Base-by-base conservation (phyloP, 2,329 filamentous ascomycete genomes). In the Endothia cerciana region DNA sequence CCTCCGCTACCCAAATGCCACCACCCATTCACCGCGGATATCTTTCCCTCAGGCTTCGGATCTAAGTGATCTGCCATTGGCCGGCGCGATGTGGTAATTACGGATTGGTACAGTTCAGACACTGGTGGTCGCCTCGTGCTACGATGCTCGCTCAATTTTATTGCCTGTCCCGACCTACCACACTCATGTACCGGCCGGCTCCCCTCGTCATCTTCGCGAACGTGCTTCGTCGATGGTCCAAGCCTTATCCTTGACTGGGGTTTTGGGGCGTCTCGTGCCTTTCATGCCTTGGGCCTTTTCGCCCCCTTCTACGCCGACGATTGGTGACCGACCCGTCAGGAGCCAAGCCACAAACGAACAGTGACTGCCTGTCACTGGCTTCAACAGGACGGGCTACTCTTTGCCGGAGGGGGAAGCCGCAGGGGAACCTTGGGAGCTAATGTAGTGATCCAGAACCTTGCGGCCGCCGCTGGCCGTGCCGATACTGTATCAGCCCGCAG, bases 71-170 rank as follows among this genome's bases (percentile, higher is more conserved):
- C 22, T 63, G 41, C 47, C 63, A 68, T 66, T 68, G 63, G 66
- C 60, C 49, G 47, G 40, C 15, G 25, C 11, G 25, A 11, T 41
- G 56, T 47, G 30, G 25, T 53, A 61, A 68, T 66, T 63, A 61
- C 66, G 63, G 66, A 30, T 68, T 47, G 60, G 49, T 62, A 65
- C 66, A 63, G 60, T 49, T 60, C 60, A 63, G 60, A 57, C 63
- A 66, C 53, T 36, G 57, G 60, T 53, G 30, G 6, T 60, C 36
- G 33, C 47, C 33, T 28, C 53, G 66, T 68, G 43, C 49, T n/a
- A 68, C 63, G 22, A n/a, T 8, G 40, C n/a, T 58, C 43, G 19
- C 33, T 41, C 33, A 19, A 28, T 22, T 11, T 19, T 51, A 7
- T 40, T 51, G 19, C 15, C n/a, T 40, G 25, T 51, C 25, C 13